These are phyloP conservation scores for Lasiodiplodia sp. DNA, from an alignment of 2,329 filamentous ascomycete genomes.

Conservation along the genomic window DNA sequence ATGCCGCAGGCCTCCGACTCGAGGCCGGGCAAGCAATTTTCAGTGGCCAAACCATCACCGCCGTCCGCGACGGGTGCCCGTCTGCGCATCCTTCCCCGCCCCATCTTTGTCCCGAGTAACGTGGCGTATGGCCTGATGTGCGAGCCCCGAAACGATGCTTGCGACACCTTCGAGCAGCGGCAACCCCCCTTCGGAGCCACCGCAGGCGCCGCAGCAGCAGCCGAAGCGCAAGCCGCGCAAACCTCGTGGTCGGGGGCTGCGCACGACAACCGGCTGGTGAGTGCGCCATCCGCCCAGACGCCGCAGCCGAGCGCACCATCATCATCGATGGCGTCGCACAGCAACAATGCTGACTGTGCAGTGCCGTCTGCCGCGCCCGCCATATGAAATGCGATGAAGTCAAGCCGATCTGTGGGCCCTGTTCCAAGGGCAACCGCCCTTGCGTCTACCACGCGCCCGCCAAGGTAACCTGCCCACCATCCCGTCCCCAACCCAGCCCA, in stretches of 20 bases:
- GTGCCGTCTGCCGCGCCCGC: slow-evolving; percentile 54
- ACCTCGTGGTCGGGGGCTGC: slow-evolving; percentile 52
- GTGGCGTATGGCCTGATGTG: slow-evolving; percentile 25
- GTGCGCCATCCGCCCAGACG: slow-evolving; percentile 32
- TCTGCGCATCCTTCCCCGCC: slow-evolving; percentile 27
- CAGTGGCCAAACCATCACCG: slow-evolving; percentile 20
- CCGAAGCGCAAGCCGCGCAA: slow-evolving; percentile 48
- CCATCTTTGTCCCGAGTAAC: slow-evolving; percentile 24
- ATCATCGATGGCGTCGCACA: slow-evolving; percentile 1
- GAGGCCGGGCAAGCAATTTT: slow-evolving; percentile 25
- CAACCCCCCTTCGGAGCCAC: slow-evolving; percentile 15
- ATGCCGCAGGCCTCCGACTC: neutral
- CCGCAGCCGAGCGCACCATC: neutral
- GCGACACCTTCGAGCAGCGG: slow-evolving; percentile 27
- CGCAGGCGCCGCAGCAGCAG: slow-evolving; percentile 1
- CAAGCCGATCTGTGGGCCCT: slow-evolving; percentile 54
- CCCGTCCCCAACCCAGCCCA: slow-evolving; percentile 8
- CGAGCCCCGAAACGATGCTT: slow-evolving; percentile 31
- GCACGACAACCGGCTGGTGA: slow-evolving; percentile 55
- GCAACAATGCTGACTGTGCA: slow-evolving; percentile 33
- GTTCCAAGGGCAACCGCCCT: slow-evolving; percentile 52
- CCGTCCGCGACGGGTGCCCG: slow-evolving; percentile 22
- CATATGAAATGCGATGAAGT: slow-evolving; percentile 61
- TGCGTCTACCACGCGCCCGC: slow-evolving; percentile 46
- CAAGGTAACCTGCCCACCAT: slow-evolving; percentile 28